phyloP scores from a whole-genome alignment of 2,329 filamentous ascomycete genomes.

The Teratosphaeria pseudoeucalypti region DNA sequence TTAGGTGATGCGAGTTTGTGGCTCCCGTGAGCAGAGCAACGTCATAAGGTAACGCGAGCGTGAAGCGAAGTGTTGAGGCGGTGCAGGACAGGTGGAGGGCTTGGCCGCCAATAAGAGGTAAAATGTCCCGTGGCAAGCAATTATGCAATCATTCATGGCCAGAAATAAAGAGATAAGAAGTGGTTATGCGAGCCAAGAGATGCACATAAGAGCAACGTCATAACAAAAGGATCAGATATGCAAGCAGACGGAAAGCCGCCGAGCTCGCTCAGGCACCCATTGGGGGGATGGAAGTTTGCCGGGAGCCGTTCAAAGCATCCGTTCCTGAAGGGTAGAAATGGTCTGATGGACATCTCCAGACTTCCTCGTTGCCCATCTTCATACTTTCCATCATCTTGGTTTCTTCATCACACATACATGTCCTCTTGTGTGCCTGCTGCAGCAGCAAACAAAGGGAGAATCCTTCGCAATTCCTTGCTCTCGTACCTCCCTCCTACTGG shows the following conservation, averaged over 20 bases:
- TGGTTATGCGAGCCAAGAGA: not conserved
- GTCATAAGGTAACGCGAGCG: not conserved
- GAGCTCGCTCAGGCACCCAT: not conserved
- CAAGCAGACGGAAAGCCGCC: not conserved
- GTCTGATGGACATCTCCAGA: not conserved
- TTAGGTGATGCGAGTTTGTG: not conserved
- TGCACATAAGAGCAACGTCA: not conserved
- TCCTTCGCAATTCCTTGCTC: not conserved
- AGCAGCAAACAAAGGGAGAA: not conserved
- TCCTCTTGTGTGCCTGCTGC: not conserved
- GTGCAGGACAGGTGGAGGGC: no score
- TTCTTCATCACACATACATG: not conserved
- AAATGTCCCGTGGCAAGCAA: not conserved
- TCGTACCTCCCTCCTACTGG: not conserved
- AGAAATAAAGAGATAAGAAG: no score
- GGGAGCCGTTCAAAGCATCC: not conserved
- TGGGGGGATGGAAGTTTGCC: not conserved
- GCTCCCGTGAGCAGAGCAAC: not conserved
- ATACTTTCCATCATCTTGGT: not conserved
- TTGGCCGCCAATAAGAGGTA: not conserved
- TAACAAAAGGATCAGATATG: not conserved
- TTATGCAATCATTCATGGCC: not conserved
- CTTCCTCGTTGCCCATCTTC: not conserved
- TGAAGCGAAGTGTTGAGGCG: not conserved
- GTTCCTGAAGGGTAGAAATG: not conserved